These are phyloP conservation scores for Stagonosporopsis vannaccii DNA, from an alignment of 2,329 filamentous ascomycete species.

Conservation along the genomic window DNA sequence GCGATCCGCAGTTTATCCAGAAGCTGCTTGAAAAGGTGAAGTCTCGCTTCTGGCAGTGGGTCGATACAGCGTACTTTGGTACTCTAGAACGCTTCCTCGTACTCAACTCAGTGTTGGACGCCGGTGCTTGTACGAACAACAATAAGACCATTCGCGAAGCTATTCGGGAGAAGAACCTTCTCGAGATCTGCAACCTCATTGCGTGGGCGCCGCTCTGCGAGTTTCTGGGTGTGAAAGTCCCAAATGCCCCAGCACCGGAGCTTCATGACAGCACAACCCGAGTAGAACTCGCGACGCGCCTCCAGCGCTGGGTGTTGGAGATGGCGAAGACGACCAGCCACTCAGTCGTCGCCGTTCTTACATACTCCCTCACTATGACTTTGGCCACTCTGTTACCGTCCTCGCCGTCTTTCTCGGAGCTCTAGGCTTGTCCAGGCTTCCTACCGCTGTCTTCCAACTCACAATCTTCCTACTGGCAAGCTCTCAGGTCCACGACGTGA, in stretches of 20 bases:
- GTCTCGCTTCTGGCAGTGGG: constrained; percentile 1
- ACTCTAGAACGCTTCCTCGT: neutral
- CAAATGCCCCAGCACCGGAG: constrained; percentile 31
- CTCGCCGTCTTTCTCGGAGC: constrained; percentile 2
- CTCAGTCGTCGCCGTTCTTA: neutral
- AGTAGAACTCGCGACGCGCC: constrained; percentile 1
- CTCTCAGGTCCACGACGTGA: neutral
- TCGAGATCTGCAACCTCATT: constrained; percentile 34
- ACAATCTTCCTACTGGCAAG: neutral
- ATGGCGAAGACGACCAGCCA: neutral
- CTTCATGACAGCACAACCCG: constrained; percentile 12
- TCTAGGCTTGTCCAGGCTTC: neutral
- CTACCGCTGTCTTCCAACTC: neutral
- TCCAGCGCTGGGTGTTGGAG: neutral
- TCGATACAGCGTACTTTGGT: constrained; percentile 9
- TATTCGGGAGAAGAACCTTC: constrained; percentile 32
- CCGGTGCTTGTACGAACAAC: constrained; percentile 3
- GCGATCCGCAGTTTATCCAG: neutral
- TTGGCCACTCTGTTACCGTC: neutral
- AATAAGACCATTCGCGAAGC: constrained; percentile 22
- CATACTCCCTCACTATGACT: neutral
- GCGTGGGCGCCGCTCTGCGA: constrained; percentile 42
- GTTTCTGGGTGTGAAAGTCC: constrained; percentile 34
- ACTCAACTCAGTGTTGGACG: neutral
- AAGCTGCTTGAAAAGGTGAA: neutral